Evolutionary conservation across 768 basidiomycete genomes (phyloP).

Genomic region (Scleroderma bovista): DNA sequence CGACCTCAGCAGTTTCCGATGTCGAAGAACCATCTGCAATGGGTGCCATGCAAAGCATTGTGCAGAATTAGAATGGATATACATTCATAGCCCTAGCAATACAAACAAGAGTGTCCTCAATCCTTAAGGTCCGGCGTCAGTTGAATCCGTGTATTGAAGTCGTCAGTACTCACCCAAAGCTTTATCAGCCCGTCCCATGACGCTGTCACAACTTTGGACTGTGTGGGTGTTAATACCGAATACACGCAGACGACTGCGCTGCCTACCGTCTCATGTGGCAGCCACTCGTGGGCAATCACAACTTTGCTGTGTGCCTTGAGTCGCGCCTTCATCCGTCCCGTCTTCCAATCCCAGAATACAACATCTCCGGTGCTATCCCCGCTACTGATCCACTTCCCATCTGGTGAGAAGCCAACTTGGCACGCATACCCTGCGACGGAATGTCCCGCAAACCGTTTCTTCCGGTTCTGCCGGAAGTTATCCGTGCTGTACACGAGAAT

Average conservation of each 20-base stretch:
- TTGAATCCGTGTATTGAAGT: too few relatives aligned
- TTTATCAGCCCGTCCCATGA: slow-evolving; percentile 99
- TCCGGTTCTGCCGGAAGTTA: slow-evolving; percentile 97
- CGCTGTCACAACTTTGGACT: slow-evolving; percentile 97
- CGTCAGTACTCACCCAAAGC: slow-evolving; percentile 72
- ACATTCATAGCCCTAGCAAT: too few relatives aligned
- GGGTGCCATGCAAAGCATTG: too few relatives aligned
- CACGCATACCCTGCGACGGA: slow-evolving; percentile 97
- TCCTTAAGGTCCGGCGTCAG: too few relatives aligned
- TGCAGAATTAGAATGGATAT: too few relatives aligned
- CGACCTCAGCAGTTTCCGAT: too few relatives aligned
- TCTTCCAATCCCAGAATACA: slow-evolving; percentile 99
- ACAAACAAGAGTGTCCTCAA: too few relatives aligned
- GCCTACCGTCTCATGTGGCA: slow-evolving; percentile 94
- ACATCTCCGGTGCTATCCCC: slow-evolving; percentile 94
- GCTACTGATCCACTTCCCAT: slow-evolving; percentile 97
- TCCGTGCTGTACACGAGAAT: slow-evolving; percentile 97
- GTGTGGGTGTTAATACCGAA: slow-evolving; percentile 11
- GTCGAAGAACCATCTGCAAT: too few relatives aligned
- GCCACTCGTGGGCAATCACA: slow-evolving; percentile 97
- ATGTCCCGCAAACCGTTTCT: slow-evolving; percentile 97
- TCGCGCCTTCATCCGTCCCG: slow-evolving; percentile 89
- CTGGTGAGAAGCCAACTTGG: slow-evolving; percentile 95
- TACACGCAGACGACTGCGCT: neutral
- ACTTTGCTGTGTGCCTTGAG: slow-evolving; percentile 90